These are phyloP conservation scores for Exophiala aquamarina DNA, from an alignment of 2,329 filamentous ascomycete species.

Conservation along the genomic window DNA sequence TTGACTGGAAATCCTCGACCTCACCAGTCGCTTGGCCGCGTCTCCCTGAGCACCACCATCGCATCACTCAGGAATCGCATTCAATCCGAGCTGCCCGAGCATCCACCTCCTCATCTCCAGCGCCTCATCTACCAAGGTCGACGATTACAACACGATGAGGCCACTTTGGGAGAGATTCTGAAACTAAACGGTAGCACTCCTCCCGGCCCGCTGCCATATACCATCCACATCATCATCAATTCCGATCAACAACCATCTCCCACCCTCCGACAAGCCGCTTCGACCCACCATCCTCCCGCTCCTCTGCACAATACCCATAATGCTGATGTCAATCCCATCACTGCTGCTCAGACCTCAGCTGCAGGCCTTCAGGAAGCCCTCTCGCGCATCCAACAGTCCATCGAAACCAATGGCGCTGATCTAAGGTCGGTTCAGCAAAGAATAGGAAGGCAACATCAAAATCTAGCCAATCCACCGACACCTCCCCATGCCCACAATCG, in stretches of 20 bases:
- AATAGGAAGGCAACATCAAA: slow-evolving; percentile 19
- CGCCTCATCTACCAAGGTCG: slow-evolving; percentile 60
- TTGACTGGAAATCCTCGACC: slow-evolving; percentile 25
- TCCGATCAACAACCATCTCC: slow-evolving; percentile 4
- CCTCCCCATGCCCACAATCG: not conserved
- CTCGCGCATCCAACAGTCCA: slow-evolving; percentile 19
- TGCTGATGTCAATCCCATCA: slow-evolving; percentile 4
- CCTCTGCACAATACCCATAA: slow-evolving; percentile 2
- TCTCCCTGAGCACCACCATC: slow-evolving; percentile 47
- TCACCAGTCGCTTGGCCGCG: slow-evolving; percentile 31
- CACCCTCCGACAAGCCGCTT: too few species aligned
- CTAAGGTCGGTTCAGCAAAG: slow-evolving; percentile 20
- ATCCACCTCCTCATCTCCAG: slow-evolving; percentile 49
- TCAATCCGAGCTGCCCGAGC: slow-evolving; percentile 47
- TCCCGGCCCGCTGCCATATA: slow-evolving; percentile 21
- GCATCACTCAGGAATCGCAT: slow-evolving; percentile 55
- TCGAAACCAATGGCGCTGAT: slow-evolving; percentile 21
- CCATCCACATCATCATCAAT: slow-evolving; percentile 27
- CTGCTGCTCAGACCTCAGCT: slow-evolving; percentile 7
- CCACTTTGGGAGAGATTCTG: slow-evolving; percentile 51
- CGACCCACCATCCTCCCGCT: too few species aligned
- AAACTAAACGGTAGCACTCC: slow-evolving; percentile 38
- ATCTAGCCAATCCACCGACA: slow-evolving; percentile 5
- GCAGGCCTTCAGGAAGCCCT: slow-evolving; percentile 18
- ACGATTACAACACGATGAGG: slow-evolving; percentile 50